Evolutionary conservation across 73 alveolate species (phyloP), one percentile per base, ranked within the genome.

Genomic region (Paramecium primaurelia): DNA sequence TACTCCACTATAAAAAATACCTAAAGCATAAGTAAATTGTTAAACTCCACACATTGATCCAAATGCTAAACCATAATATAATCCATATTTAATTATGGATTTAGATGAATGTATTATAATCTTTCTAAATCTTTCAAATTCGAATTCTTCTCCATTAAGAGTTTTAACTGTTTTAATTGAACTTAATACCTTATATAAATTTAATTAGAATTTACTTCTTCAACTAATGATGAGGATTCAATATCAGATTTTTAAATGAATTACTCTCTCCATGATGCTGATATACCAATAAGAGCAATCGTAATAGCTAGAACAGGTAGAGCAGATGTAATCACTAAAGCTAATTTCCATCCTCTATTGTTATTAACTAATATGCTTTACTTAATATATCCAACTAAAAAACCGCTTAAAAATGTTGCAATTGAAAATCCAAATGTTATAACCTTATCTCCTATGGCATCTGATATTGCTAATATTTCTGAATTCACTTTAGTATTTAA

Each of bases 271-370:
- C 49, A 30, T 12, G 87, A 92, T 73, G 60, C 80, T 18, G 95
- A 86, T 40, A 85, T 45, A 47, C 93, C 42, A 5, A 73, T 64
- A 64, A 91, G 59, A n/a, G 93, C 71, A 3, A 71, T 26, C 1
- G 96, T 86, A 9, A 92, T 77, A 1, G 92, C 26, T 42, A 96
- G 18, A 18, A 71, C 49, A 12, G 98, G 98, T 59, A 96, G 77
- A 9, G 87, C 45, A n/a, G 95, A 96, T 1, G 89, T 59, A 28
- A 93, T 69, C 12, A 93, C 97, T 30, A 96, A 83, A 11, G 98
- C 92, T 71, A 95, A 75, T 59, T 92, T 60, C 98, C 98, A 96
- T n/a, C 98, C 98, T 14, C 93, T 92, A 18, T 14, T 9, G 42
- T 6, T 71, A 71, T 95, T 0, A 6, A 25, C 28, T 11, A 7